Conservation (phyloP, 805 yeast genomes). For the Candida golubevii region DNA sequence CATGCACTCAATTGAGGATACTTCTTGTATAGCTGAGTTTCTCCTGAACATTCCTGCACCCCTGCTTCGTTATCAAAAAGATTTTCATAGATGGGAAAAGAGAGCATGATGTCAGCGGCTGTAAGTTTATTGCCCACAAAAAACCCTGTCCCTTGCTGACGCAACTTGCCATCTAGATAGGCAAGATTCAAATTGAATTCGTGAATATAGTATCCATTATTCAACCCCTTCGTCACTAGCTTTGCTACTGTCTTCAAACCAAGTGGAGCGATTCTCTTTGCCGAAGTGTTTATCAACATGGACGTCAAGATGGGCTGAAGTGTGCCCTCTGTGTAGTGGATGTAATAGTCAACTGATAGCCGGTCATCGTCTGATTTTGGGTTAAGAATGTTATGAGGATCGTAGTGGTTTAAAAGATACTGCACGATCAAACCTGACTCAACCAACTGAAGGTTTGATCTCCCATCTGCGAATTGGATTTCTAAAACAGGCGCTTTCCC, state of each 20-base stretch:
- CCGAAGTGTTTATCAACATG: conserved; percentile 36
- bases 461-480: conserved; percentile 29
- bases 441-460: conserved; percentile 36
- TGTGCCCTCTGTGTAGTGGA: conserved; percentile 61
- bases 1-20: conserved; percentile 38
- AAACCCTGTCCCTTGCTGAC: conserved; percentile 28
- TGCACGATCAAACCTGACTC: conserved; percentile 61
- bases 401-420: conserved; percentile 49
- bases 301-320: conserved; percentile 46
- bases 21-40: conserved; percentile 27
- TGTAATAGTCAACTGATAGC: conserved; percentile 45
- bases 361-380: conserved; percentile 38
- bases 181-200: conserved; percentile 40
- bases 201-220: conserved; percentile 44
- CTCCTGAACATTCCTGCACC: conserved; percentile 31
- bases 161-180: conserved; percentile 38
- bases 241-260: conserved; percentile 44
- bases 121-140: conserved; percentile 50
- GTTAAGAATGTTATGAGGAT: conserved; percentile 33
- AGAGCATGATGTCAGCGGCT: conserved; percentile 54
- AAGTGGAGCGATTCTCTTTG: conserved; percentile 43
- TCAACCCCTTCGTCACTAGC: conserved; percentile 42
- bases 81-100: conserved; percentile 38
- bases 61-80: conserved; percentile 30
- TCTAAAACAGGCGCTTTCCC: conserved; percentile 65